Evolutionary conservation across 2,329 filamentous ascomycete species (phyloP).

Genomic region (Coniochaeta hoffmannii): DNA sequence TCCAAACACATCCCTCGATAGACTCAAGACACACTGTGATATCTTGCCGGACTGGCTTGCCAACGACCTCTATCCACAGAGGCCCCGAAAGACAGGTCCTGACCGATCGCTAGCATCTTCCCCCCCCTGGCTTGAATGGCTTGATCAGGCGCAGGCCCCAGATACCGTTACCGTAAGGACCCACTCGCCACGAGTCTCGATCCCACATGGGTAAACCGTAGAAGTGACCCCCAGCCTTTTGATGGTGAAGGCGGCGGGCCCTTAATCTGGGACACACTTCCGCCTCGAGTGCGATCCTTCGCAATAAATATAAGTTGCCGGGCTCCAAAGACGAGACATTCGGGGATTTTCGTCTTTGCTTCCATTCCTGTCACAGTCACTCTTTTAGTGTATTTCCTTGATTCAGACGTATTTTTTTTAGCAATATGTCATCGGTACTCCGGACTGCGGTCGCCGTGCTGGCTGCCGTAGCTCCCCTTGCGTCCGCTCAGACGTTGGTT

Average conservation of each 20-base stretch:
- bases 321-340: background rate
- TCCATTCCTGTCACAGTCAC: background rate
- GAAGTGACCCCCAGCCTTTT: background rate
- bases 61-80: background rate
- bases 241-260: background rate
- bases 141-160: background rate
- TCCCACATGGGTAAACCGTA: background rate
- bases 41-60: no score
- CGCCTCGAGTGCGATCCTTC: background rate
- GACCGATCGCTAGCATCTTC: background rate
- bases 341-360: background rate
- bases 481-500: background rate
- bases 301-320: background rate
- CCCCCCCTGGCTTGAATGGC: background rate
- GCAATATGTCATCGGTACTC: background rate
- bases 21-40: no score
- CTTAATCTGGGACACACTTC: background rate
- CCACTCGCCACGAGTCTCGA: background rate
- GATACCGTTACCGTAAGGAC: background rate
- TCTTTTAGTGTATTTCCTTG: constrained; percentile 3
- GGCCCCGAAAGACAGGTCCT: background rate
- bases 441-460: background rate
- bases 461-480: background rate
- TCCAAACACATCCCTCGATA: no score
- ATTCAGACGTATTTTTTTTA: background rate